Evolutionary conservation across 169 alveolate genomes (phyloP).

Genomic region (Miamiensis avidus): DNA sequence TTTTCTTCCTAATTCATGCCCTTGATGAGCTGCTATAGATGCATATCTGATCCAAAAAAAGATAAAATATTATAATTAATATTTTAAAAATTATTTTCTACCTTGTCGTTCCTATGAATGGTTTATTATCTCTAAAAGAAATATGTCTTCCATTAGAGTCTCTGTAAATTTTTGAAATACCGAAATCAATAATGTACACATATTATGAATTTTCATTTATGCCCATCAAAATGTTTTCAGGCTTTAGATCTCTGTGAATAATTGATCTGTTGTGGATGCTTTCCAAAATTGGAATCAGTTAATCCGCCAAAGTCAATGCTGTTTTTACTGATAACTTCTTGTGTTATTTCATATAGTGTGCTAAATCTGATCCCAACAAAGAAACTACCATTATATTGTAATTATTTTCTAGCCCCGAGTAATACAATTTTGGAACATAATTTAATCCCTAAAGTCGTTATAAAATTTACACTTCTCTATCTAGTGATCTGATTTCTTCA

Average conservation of each 20-base stretch:
- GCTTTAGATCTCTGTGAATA: constrained; percentile 63
- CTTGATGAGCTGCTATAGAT: constrained; percentile 54
- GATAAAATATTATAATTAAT: no score
- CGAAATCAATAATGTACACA: constrained; percentile 54
- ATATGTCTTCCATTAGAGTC: constrained; percentile 46
- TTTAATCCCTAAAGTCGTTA: constrained; percentile 25
- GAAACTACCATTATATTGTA: constrained; percentile 58
- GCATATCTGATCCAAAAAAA: constrained; percentile 33
- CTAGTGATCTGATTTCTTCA: constrained; percentile 32
- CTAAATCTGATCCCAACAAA: constrained; percentile 56
- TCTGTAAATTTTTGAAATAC: constrained; percentile 50
- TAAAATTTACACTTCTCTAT: constrained; percentile 36
- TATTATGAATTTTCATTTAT: constrained; percentile 40
- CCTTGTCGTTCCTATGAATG: constrained; percentile 54
- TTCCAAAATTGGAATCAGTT: constrained; percentile 39
- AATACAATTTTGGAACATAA: constrained; percentile 37
- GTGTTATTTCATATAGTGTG: constrained; percentile 40
- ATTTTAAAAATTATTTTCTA: neutral
- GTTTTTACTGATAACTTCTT: constrained; percentile 49
- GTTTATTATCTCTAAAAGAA: constrained; percentile 48
- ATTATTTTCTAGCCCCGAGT: constrained; percentile 46
- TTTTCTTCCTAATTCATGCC: constrained; percentile 55
- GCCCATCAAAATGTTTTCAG: constrained; percentile 56
- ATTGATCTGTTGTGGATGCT: constrained; percentile 43
- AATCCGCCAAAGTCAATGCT: constrained; percentile 33